These are phyloP conservation scores for Yamadazyma siamensis DNA, from an alignment of 1,139 yeast genomes.

Conservation along the genomic window DNA sequence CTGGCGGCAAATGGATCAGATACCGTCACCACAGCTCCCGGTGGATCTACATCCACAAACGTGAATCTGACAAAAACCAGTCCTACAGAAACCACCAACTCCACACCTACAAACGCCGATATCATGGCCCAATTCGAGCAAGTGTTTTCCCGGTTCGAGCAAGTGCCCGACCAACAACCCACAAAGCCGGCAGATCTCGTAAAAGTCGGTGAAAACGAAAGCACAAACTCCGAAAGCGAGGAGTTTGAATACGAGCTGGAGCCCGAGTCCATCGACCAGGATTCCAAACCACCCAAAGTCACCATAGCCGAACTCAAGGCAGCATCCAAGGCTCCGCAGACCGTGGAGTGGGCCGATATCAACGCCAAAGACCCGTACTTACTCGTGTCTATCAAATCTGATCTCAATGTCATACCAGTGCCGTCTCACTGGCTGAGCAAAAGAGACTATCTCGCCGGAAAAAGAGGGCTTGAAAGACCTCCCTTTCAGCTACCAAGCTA, in stretches of 20 bases:
- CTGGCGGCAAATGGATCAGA: no score
- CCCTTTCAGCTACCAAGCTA: constrained; percentile 78
- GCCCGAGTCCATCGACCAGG: constrained; percentile 6
- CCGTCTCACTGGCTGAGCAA: constrained; percentile 86
- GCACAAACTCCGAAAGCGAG: background rate
- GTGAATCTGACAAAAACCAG: no score
- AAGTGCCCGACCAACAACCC: no score
- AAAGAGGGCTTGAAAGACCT: constrained; percentile 65
- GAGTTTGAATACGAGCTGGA: constrained; percentile 8
- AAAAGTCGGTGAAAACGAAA: background rate
- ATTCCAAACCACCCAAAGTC: constrained; percentile 48
- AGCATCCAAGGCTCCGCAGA: constrained; percentile 57
- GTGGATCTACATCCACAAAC: no score
- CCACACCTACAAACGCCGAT: no score
- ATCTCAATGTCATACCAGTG: constrained; percentile 67
- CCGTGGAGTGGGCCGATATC: constrained; percentile 84
- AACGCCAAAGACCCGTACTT: constrained; percentile 80
- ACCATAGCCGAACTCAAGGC: constrained; percentile 70
- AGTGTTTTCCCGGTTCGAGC: background rate
- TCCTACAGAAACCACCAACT: no score
- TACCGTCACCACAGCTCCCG: no score
- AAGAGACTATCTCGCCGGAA: constrained; percentile 71
- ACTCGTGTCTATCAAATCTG: constrained; percentile 60
- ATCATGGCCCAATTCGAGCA: background rate
- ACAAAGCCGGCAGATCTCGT: background rate